Evolutionary conservation across 192 early-diverging fungal genomes (phyloP), one percentile per base, ranked within the genome.

Genomic region (Thoreauomyces humboldtii): DNA sequence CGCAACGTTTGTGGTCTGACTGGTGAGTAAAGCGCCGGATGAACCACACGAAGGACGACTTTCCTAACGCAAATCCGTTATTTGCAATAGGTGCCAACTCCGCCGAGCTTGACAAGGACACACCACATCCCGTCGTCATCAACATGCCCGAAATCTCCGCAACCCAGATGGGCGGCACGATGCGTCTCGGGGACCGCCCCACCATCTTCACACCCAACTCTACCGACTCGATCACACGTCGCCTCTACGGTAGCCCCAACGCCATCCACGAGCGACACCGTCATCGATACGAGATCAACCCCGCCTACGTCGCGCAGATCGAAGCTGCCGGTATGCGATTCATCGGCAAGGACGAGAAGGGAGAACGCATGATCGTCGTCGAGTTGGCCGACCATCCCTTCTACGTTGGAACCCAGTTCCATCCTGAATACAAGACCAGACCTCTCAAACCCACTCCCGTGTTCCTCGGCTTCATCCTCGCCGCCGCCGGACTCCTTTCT

Each of bases 211-310:
- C 61, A n/a, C 57, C 67, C 12, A 38, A 52, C 45, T 86, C 80
- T 47, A 82, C 86, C 64, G 65, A 73, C 43, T 90, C 88, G 14
- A 83, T 72, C 31, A 83, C 89, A 55, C 83, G 89, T 71, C 74
- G 68, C 14, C 52, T 91, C 15, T 87, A 92, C 64, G 77, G 82
- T 47, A 58, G 59, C 57, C 77, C 60, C n/a, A 38, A 73, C 27
- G 61, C 72, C 35, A 80, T 94, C 38, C 79, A 88, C 65, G 96
- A 98, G 81, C 89, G 96, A 65, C 94, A 98, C 65, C 89, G 96
- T 68, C 96, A 98, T 67, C 87, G 96, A 27, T 99, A 98, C 76
- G 97, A 99, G 81, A 91, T 99, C 53, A 99, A 98, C 78, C 95
- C 95, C 11, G 81, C 87, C 45, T 80, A 82, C 59, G 89, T 95